Base-by-base conservation (phyloP, 2,329 filamentous ascomycete species). In the Aureobasidium sp. region DNA sequence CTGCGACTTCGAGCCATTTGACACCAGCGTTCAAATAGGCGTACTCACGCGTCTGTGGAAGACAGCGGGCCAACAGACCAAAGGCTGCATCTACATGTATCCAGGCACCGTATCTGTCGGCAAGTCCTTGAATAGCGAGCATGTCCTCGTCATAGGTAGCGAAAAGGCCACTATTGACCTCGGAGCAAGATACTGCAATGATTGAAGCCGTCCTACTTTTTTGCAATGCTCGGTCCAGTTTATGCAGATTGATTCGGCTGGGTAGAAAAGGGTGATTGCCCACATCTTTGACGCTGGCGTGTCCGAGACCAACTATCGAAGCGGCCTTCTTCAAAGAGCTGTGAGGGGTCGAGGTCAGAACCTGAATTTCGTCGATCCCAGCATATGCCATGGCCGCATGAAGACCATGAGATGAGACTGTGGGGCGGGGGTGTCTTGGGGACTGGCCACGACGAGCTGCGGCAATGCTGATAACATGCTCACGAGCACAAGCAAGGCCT, bases 51-150 rank as follows among this genome's bases (percentile, higher is more conserved):
- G 5, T 70, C 54, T 83, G 75, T 0, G 87, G 84, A 1, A 98
- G 83, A 1, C 89, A 77, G 18, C 94, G 87, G 0, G 88, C 91
- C 74, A 97, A 94, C 16, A 97, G 86, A 0, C 95, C 95, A 76
- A 98, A 97, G 0, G 95, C 95, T 84, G 92, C 95, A 73, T 98
- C 95, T 10, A 95, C 90, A 77, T 98, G 95, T 45, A 98, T 85
- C 95, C 95, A 98, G 0, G 93, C 91, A 1, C 86, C 85, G 70
- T 95, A 89, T 69, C 84, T 81, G 71, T 96, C 90, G 50, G 93
- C 94, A 45, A 97, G 75, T 6, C 82, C 79, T 67, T 95, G 87
- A 43, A 98, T 78, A 64, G 78, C 73, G 78, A 90, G 90, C 68
- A 94, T 89, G 5, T 84, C 82, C 3, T 77, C 69, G 1, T 82